These are phyloP conservation scores for Gossypium thurberi DNA, from an alignment of 345 rosid genomes.

Conservation along the genomic window DNA sequence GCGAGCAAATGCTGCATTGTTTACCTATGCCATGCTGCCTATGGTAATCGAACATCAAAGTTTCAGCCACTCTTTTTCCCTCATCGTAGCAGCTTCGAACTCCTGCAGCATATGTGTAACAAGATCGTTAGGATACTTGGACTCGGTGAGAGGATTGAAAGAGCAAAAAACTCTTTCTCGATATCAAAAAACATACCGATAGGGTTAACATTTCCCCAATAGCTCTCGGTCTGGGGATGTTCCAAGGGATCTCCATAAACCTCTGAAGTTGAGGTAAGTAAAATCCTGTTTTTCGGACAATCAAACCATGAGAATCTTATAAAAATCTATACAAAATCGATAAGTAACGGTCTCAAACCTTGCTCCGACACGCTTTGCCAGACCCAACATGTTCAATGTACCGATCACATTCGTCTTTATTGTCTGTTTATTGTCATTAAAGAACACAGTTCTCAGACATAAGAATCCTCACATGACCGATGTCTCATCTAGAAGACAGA, in stretches of 20 bases:
- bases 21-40: conserved; percentile 93
- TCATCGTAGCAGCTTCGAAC: conserved; percentile 96
- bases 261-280: conserved; percentile 93
- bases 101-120: conserved; percentile 29
- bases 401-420: conserved; percentile 97
- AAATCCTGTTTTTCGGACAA: conserved; percentile 46
- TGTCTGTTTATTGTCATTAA: conserved; percentile 41
- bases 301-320: not conserved
- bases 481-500: not conserved
- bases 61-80: conserved; percentile 92
- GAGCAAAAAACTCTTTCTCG: not conserved
- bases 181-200: conserved; percentile 41
- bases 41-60: conserved; percentile 92
- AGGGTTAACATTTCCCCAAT: conserved; percentile 98
- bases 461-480: not conserved
- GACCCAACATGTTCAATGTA: conserved; percentile 92
- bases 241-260: conserved; percentile 91
- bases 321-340: not conserved
- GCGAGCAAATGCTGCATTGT: not conserved
- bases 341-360: conserved; percentile 38
- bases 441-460: not conserved
- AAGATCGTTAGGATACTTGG: not conserved
- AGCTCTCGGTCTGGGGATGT: conserved; percentile 85
- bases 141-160: too few species aligned
- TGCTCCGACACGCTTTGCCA: conserved; percentile 97